Evolutionary conservation across 768 basidiomycete species (phyloP), one percentile per base, ranked within the genome.

Genomic region (Stropharia rugosoannulata): DNA sequence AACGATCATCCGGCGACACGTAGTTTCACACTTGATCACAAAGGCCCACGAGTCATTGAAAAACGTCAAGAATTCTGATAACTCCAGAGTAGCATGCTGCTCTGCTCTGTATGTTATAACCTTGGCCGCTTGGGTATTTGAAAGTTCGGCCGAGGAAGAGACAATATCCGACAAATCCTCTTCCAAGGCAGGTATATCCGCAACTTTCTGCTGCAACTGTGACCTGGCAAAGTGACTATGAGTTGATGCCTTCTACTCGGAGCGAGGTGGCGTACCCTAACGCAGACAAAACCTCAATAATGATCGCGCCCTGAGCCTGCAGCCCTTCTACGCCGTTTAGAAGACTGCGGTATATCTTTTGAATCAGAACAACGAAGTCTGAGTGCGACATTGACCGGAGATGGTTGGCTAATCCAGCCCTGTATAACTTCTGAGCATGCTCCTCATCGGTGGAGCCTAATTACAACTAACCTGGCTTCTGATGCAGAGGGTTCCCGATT

Each of bases 1-100:
- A 54, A 98, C 92, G 55, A 98, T 95, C 93, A 98, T 98, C 61
- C 88, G 78, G 51, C 86, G 80, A 59, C 89, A 92, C 27, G 97
- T 76, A 27, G 86, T 82, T 68, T 99, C 96, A 65, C 91, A 93
- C 60, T 79, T 80, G 22, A 97, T 81, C 8, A 98, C 93, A 62
- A 98, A 98, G 22, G 79, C 72, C 96, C 96, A 98, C 1, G 90
- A 86, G 61, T 83, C 80, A 52, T 88, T 86, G 77, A 95, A 96
- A 55, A 98, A 77, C 10, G 76, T 79, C 35, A 92, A 74, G 73
- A 98, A 98, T 43, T 87, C 83, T 3, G 78, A 72, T 35, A 98
- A 72, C 19, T 84, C 76, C 19, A 98, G 79, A 11, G 79, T 73
- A 0, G 89, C 79, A 68, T 96, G 92, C 59, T 88, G 85, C 59